Base-by-base conservation (phyloP, 1,139 yeast species). In the Candida frijolesensis region DNA sequence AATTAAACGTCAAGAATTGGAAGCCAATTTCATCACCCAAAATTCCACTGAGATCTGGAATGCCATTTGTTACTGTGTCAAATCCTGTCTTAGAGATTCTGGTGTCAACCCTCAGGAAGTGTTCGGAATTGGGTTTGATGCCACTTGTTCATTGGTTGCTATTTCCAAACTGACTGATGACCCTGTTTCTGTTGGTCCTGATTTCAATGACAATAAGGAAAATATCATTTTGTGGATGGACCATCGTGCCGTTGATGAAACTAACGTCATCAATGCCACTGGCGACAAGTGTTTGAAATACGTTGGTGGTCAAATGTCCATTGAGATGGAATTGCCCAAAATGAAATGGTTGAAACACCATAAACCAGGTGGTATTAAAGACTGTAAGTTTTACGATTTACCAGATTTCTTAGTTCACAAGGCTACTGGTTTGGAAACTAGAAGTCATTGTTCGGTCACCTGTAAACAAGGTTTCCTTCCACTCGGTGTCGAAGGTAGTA, bases 151-250 rank as follows among this genome's bases (percentile, higher is more conserved):
- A 1, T 76, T 94, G 54, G 97, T 91, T 22, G 97, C 85, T 1
- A 74, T 92, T 44, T 77, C 84, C 51, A 89, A 87, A 57, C 67
- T 75, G 18, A 74, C 79, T 39, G 91, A 88, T 61, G 67, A 74
- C 45, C 96, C 96, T 3, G 80, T 89, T 43, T 90, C 87, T 0
- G 98, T 92, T 14, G 99, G 99, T 12, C 99, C 99, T 1, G 89
- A 92, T 63, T 94, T 89, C 66, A 58, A 71, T 39, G 85, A 89
- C 61, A 60, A 74, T 40, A 80, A 80, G 56, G 96, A 92, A 64
- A 91, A 94, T 68, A 86, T 94, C 61, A 84, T 94, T 48, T 72
- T 94, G 53, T 94, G 99, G 98, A 92, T 94, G 97, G 99, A 94
- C 71, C 99, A 94, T 69, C 81, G 99, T 57, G 97, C 99, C 1